A percentile compares a stretch with the other conserved stretches of the same genome.
Evolutionary conservation across 2,329 filamentous ascomycete genomes (phyloP).

Genomic region (Epichloe aotearoae): DNA sequence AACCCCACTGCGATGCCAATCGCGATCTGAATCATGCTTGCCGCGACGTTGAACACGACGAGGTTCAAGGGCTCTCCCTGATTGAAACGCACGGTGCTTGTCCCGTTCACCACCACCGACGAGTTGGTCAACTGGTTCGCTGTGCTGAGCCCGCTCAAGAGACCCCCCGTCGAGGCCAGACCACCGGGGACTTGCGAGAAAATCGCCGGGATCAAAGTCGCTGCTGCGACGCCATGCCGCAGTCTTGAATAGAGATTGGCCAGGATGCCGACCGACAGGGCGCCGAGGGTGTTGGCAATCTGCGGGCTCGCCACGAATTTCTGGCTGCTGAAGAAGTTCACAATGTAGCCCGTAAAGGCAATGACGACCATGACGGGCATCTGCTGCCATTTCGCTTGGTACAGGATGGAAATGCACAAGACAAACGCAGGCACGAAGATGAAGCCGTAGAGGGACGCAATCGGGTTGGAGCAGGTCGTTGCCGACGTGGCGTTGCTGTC

Average conservation of each 20-base stretch:
- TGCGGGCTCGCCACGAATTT: constrained; percentile 58
- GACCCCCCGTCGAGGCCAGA: constrained; percentile 31
- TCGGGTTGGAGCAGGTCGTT: constrained; percentile 28
- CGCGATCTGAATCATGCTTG: constrained; percentile 38
- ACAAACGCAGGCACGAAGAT: constrained; percentile 64
- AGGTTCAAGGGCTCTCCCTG: constrained; percentile 16
- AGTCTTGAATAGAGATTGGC: constrained; percentile 64
- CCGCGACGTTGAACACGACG: constrained; percentile 32
- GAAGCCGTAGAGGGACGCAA: constrained; percentile 40
- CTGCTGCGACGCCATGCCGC: constrained; percentile 36
- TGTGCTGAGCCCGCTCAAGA: constrained; percentile 30
- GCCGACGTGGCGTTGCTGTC: constrained; percentile 37
- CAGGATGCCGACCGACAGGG: constrained; percentile 60
- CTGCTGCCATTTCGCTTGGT: constrained; percentile 72
- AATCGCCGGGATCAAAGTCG: constrained; percentile 33
- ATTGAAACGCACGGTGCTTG: constrained; percentile 13
- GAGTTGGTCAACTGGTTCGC: constrained; percentile 31
- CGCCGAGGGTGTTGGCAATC: constrained; percentile 63
- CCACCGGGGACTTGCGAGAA: constrained; percentile 36
- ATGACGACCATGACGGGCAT: constrained; percentile 66
- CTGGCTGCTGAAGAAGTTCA: constrained; percentile 58
- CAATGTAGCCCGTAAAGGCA: constrained; percentile 58
- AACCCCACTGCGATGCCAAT: constrained; percentile 38
- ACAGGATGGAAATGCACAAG: constrained; percentile 59
- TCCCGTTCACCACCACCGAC: constrained; percentile 21